These are phyloP conservation scores for Kwoniella dejecticola DNA, from an alignment of 768 basidiomycete genomes.

Conservation along the genomic window DNA sequence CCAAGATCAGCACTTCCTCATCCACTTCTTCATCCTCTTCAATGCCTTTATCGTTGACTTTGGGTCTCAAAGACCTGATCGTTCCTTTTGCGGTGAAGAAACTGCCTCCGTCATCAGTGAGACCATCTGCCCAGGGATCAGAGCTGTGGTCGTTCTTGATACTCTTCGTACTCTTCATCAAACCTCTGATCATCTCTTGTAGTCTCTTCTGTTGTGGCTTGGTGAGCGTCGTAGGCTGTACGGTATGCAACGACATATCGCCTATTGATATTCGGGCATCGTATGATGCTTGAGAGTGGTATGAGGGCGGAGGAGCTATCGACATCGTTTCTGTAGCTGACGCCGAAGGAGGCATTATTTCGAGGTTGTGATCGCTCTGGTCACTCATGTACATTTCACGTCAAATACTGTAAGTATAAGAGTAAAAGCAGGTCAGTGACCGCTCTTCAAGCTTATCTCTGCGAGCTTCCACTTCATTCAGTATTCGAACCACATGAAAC, in stretches of 20 bases:
- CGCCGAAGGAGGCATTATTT: too few relatives aligned
- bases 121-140: not conserved
- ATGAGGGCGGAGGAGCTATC: not conserved
- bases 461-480: too few relatives aligned
- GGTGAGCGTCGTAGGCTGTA: constrained; percentile 12
- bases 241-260: constrained; percentile 17
- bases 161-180: constrained; percentile 2
- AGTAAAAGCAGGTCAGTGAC: too few relatives aligned
- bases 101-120: constrained; percentile 19
- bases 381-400: too few relatives aligned
- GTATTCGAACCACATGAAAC: not conserved
- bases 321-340: too few relatives aligned
- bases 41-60: not conserved
- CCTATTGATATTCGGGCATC: not conserved
- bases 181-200: constrained; percentile 9
- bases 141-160: not conserved
- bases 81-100: constrained; percentile 21
- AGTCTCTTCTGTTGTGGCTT: constrained; percentile 14
- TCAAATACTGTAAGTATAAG: too few relatives aligned
- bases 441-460: too few relatives aligned
- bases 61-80: constrained; percentile 2
- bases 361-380: too few relatives aligned
- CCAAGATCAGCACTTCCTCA: constrained; percentile 15
- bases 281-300: not conserved
- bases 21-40: constrained; percentile 6